phyloP scores from a whole-genome alignment of 140 eudicot genomes.

The Erigeron philadelphicus region DNA sequence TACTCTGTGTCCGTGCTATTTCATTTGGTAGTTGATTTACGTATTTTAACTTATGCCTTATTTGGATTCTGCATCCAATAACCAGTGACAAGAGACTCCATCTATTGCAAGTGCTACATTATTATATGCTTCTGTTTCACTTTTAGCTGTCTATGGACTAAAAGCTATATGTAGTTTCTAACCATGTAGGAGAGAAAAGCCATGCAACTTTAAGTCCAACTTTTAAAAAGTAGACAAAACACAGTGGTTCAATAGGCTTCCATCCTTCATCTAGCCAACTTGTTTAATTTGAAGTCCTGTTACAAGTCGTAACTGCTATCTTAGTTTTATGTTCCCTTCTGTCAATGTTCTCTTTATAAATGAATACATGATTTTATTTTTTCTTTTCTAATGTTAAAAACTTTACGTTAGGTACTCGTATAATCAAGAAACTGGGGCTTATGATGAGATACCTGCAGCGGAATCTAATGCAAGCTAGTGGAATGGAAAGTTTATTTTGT shows the following conservation, averaged over 20 bases:
- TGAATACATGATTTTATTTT: neutral
- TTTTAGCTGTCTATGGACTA: too few relatives aligned
- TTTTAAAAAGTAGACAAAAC: too few relatives aligned
- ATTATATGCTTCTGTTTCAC: too few relatives aligned
- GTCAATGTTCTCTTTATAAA: neutral
- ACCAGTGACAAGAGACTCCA: neutral
- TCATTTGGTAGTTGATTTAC: neutral
- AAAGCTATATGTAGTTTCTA: too few relatives aligned
- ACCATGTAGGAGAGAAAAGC: too few relatives aligned
- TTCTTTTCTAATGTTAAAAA: neutral
- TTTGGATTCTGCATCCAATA: neutral
- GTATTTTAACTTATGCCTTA: neutral
- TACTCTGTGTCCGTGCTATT: neutral
- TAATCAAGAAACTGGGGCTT: conserved; percentile 56
- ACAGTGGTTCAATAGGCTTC: too few relatives aligned
- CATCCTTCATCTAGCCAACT: neutral
- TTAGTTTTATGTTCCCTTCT: neutral
- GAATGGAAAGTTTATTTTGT: conserved; percentile 5
- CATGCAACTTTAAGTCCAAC: too few relatives aligned
- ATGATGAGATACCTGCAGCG: conserved; percentile 50
- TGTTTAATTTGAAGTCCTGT: neutral
- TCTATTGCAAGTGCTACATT: neutral
- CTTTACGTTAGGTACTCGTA: conserved; percentile 55
- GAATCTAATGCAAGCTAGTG: conserved; percentile 37
- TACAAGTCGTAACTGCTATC: neutral